These are phyloP conservation scores for Anthracocystis panici-leucophaei DNA, from an alignment of 1,284 basidiomycete species.

Conservation along the genomic window DNA sequence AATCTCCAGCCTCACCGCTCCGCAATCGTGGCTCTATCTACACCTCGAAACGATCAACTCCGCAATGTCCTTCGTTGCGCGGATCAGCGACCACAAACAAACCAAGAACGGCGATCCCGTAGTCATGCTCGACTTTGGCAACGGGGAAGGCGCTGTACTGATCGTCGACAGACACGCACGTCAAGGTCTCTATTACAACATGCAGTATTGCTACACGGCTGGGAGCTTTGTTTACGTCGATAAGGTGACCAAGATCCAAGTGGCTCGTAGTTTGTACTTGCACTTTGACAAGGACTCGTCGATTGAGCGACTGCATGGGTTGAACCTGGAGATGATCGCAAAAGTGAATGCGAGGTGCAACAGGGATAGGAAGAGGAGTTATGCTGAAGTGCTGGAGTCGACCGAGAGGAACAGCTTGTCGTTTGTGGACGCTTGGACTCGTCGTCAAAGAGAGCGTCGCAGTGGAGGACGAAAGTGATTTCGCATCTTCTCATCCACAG, in stretches of 20 bases:
- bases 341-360: neutral
- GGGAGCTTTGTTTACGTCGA: neutral
- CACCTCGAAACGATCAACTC: neutral
- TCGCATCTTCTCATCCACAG: no score
- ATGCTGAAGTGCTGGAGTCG: neutral
- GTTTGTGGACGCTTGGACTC: neutral
- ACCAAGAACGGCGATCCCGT: neutral
- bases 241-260: neutral
- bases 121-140: constrained; percentile 1
- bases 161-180: neutral
- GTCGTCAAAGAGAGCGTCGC: no score
- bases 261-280: neutral
- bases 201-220: neutral
- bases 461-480: no score
- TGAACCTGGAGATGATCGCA: neutral
- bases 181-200: neutral
- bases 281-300: neutral
- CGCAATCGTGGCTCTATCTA: neutral
- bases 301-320: neutral
- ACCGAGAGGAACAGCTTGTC: neutral
- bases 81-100: neutral
- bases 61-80: neutral
- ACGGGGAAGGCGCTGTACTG: neutral
- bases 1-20: neutral
- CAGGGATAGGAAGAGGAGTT: neutral